Conservation (phyloP, 306 rosid genomes). For the Acacia confusa region DNA sequence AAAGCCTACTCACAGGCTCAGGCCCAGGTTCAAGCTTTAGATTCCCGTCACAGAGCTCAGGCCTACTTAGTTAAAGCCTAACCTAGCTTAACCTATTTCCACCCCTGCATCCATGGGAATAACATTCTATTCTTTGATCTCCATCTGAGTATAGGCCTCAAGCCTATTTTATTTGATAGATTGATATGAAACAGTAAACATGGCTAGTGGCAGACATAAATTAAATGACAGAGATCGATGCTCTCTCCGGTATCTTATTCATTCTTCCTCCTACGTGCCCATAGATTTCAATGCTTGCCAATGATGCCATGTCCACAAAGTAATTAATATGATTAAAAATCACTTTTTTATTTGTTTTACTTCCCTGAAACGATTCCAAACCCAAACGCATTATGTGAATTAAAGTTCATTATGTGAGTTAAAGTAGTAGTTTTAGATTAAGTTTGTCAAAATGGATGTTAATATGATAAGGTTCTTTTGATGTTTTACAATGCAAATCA, state of each 20-base stretch:
- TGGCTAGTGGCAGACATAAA: background rate
- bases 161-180: background rate
- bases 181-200: background rate
- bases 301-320: background rate
- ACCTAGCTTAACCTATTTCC: too few species aligned
- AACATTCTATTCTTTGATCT: conserved; percentile 15
- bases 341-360: background rate
- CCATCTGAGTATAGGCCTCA: background rate
- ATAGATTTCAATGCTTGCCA: background rate
- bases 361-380: background rate
- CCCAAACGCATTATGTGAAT: background rate
- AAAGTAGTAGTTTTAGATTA: background rate
- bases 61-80: too few species aligned
- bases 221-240: background rate
- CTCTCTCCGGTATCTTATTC: background rate
- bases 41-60: too few species aligned
- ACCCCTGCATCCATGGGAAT: background rate
- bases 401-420: background rate
- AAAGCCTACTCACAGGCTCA: too few species aligned
- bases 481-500: background rate
- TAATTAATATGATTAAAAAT: background rate
- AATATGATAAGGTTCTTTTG: background rate
- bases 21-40: too few species aligned
- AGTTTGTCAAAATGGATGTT: background rate
- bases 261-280: background rate